Base-by-base conservation (phyloP, 2,329 filamentous ascomycete species). In the Ascochyta fabae region DNA sequence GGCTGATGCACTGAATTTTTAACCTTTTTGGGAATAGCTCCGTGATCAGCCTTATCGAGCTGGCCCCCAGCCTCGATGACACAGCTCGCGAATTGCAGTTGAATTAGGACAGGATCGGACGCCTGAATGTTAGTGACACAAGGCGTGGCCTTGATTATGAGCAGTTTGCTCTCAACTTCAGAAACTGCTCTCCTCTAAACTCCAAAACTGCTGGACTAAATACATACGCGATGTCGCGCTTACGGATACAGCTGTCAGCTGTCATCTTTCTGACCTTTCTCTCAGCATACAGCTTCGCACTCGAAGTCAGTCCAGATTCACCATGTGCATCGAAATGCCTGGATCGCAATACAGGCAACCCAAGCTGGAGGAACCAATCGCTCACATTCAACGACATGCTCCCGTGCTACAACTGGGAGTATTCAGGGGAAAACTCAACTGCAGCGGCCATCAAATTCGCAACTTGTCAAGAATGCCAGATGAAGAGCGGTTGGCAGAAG, bases 281-380 rank as follows among this genome's bases (percentile, higher is more conserved):
- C 12, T 34, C 38, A 3, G 36, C 48, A 6, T 27, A 49, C 29
- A 45, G 31, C 24, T 24, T 19, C 10, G 56, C 61, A 16, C 60
- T 68, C n/a, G 63, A 68, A 47, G 63, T 66, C 36, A 48, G 57
- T 3, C 58, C 61, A 2, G 36, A 61, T 38, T 68, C 63, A 5
- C 61, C 59, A 57, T 68, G 65, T 42, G 53, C 61, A 16, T 46
- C 49, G 22, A 58, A 60, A 39, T 68, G 65, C 31, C 46, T 66
- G 31, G 61, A 66, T 35, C 39, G 48, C 8, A 48, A 46, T 6
- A 52, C 53, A 13, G 60, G 60, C 24, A 57, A 65, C 33, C 46
- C 50, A 9, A 43, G 46, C n/a, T 52, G 55, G 40, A n/a, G 29
- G 6, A 43, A 52, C 5, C 38, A 40, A 6, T 66, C 63, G 3